Evolutionary conservation across 768 basidiomycete species (phyloP), one percentile per base, ranked within the genome.

Genomic region (Termitomyces sp.): DNA sequence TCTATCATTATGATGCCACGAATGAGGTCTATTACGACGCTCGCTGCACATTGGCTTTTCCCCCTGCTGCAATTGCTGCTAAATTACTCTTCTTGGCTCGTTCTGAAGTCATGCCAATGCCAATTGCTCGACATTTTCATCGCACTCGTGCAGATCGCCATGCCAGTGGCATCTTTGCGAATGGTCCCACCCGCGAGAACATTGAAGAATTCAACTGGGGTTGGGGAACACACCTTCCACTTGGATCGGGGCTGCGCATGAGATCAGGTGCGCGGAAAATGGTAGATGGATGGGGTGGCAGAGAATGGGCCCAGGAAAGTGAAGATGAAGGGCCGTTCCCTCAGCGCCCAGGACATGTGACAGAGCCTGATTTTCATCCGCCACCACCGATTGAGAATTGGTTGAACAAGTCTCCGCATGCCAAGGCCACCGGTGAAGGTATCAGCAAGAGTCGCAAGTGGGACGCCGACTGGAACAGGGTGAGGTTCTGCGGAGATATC

Each of bases 71-170:
- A 27, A 65, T 76, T 34, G 81, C 87, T 0, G 89, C 89, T 0
- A 85, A 82, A 41, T 76, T 89, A 9, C 68, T 88, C 36, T 90
- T 81, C 71, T 78, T 87, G 49, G 75, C 85, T 11, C 80, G 84
- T 20, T 74, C 81, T 30, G 86, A 90, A 61, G 63, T 78, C 7
- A 64, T 70, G 3, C 74, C 78, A 0, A 75, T 87, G 60, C 65
- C 57, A 11, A 65, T 82, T 36, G 81, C 83, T 2, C 67, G 71
- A 0, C 69, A 72, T 39, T 65, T 80, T 6, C 76, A 73, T 7
- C 61, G 64, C 6, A 73, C 65, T 3, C 66, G 74, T 6, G 72
- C 61, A 15, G 68, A 69, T 5, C 67, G 68, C 3, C 27, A 58
- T 2, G 66, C 61, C 0, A 55, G 60, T 54, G 68, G 70, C 1